Percentiles rank a stretch among this genome's conserved stretches.
Evolutionary conservation across 495 filamentous ascomycete genomes (phyloP).

Genomic region (Poronia punctata): DNA sequence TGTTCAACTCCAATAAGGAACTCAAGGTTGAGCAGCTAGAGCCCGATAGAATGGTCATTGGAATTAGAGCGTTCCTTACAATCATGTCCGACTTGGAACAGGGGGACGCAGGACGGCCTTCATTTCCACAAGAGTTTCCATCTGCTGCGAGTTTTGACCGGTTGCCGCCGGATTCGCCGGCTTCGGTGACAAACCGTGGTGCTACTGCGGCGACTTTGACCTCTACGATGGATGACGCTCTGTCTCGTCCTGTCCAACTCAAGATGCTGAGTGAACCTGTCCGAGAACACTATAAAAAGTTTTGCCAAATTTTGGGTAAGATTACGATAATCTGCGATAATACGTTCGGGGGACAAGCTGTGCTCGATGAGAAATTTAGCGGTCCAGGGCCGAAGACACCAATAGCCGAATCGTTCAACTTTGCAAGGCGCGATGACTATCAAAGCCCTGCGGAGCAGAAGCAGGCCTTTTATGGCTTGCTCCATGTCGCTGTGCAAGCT

Average conservation of each 20-base stretch:
- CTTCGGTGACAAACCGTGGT: conserved; percentile 37
- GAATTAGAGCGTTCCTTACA: conserved; percentile 85
- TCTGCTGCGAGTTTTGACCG: conserved; percentile 34
- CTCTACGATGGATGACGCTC: conserved; percentile 42
- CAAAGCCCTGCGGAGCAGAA: conserved; percentile 68
- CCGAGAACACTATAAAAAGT: conserved; percentile 76
- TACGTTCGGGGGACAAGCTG: conserved; percentile 92
- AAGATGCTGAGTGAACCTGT: conserved; percentile 66
- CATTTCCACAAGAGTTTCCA: conserved; percentile 64
- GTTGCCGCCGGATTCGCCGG: conserved; percentile 44
- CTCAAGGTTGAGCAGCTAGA: conserved; percentile 88
- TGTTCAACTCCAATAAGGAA: conserved; percentile 71
- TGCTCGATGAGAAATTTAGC: conserved; percentile 89
- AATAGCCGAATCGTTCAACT: conserved; percentile 88
- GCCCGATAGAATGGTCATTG: conserved; percentile 92
- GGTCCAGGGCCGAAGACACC: conserved; percentile 84
- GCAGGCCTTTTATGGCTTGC: conserved; percentile 89
- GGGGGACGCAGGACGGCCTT: conserved; percentile 67
- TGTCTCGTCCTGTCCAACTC: conserved; percentile 69
- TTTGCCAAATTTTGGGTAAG: conserved; percentile 91
- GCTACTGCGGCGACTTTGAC: conserved; percentile 22
- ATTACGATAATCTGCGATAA: conserved; percentile 95
- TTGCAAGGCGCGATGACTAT: conserved; percentile 74
- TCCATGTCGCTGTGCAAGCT: conserved; percentile 93
- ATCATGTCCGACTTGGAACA: conserved; percentile 94